Evolutionary conservation across 768 basidiomycete species (phyloP).

Genomic region (Amanita molliuscula): DNA sequence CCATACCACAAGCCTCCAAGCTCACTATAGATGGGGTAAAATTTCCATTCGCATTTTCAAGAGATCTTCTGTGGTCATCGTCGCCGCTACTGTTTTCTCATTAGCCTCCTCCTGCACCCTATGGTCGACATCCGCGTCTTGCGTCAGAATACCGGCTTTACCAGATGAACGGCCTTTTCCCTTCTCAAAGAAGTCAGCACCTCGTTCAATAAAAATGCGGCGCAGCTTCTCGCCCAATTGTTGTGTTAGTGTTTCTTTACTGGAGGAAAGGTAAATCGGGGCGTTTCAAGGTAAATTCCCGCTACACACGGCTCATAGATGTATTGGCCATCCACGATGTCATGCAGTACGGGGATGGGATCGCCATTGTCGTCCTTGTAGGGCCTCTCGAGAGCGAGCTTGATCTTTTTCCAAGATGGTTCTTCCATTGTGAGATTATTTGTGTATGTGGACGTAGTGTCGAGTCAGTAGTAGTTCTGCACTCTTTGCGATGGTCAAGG

Average conservation of each 20-base stretch:
- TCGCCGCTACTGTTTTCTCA: conserved; percentile 21
- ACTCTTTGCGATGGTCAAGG: conserved; percentile 26
- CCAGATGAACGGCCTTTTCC: conserved; percentile 6
- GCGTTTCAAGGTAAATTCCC: conserved; percentile 4
- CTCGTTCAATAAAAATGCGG: conserved; percentile 66
- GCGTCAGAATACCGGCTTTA: conserved; percentile 6
- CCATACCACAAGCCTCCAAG: conserved; percentile 9
- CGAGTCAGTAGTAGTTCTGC: conserved; percentile 11
- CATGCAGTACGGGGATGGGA: conserved; percentile 48
- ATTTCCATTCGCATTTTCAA: conserved; percentile 66
- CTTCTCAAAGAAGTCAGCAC: conserved; percentile 62
- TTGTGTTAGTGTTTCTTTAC: conserved; percentile 46
- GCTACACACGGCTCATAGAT: conserved; percentile 61
- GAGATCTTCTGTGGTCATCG: conserved; percentile 69
- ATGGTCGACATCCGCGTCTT: conserved; percentile 4
- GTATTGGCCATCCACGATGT: conserved; percentile 64
- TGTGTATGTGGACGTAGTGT: conserved; percentile 3
- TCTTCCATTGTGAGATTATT: conserved; percentile 11
- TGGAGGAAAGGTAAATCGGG: conserved; percentile 17
- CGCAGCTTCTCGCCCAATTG: conserved; percentile 55
- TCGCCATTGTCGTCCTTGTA: conserved; percentile 73
- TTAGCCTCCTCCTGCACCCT: conserved; percentile 15
- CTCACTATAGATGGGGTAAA: conserved; percentile 64
- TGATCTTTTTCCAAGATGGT: conserved; percentile 48
- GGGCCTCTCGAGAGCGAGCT: conserved; percentile 64